Evolutionary conservation across 2,329 filamentous ascomycete species (phyloP), one percentile per base, ranked within the genome.

Genomic region (Penicillium verrucosum): DNA sequence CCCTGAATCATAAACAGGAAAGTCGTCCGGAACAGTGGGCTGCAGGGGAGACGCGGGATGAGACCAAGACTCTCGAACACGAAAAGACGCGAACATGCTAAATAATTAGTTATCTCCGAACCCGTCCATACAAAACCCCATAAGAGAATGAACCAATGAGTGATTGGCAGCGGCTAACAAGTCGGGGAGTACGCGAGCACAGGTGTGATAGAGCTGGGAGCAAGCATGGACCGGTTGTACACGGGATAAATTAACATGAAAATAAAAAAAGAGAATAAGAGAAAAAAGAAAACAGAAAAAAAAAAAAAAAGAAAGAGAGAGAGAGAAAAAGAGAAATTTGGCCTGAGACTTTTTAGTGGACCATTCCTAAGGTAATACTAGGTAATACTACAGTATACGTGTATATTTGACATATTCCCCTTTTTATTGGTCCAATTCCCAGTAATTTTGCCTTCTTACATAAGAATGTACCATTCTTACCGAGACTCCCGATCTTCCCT

Each of bases 381-480:
- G 30, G 30, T 32, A 32, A 11, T 32, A 32, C 30, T 12, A 5
- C 11, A 32, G 14, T 14, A 34, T 37, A 29, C 32, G 9, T 37
- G 37, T 23, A 21, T 41, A 32, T 12, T 12, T 23, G 3, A 6
- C 0, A n/a, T 7, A 3, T 11, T 30, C 3, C 5, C 2, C 0
- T 7, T 4, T 21, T 5, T 50, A 55, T 55, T 55, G 45, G 52
- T 30, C 7, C 0, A 5, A 37, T 32, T 6, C 4, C 1, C 0
- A n/a, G 36, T 54, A 40, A 54, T 42, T 34, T 51, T 62, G 57
- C 51, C 34, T 45, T 36, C 49, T 46, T 61, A 54, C 56, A 52
- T 49, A 54, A 51, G 51, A 52, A 53, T 59, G 57, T 29, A 60
- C 52, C 60, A 61, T 62, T 62, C 56, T 61, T 62, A 56, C 42